Conservation (phyloP, 371 early-diverging fungal species). For the Mortierella sp. region DNA sequence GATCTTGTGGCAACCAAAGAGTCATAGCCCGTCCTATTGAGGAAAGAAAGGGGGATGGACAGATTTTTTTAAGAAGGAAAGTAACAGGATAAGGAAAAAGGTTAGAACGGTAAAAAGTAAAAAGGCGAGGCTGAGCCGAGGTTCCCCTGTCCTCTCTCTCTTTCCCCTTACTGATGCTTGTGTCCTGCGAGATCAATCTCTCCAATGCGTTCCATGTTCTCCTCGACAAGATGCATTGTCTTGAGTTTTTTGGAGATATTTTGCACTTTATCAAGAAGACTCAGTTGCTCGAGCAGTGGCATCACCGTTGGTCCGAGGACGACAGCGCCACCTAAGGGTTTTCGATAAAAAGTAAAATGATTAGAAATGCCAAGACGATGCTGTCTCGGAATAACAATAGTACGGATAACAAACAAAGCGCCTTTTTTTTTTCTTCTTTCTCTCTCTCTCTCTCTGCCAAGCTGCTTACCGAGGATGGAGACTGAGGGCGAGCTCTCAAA, state of each 20-base stretch:
- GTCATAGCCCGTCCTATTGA: constrained; percentile 20
- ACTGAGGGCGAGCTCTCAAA: constrained; percentile 12
- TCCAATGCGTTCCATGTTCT: constrained; percentile 34
- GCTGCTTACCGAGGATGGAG: neutral
- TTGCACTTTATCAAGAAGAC: constrained; percentile 12
- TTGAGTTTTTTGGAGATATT: constrained; percentile 21
- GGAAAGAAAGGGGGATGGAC: neutral
- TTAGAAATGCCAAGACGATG: no score
- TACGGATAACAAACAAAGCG: no score
- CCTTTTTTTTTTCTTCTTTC: neutral
- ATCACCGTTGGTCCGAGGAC: constrained; percentile 29
- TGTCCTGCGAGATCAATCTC: constrained; percentile 41
- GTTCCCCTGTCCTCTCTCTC: no score
- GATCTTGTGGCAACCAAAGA: constrained; percentile 16
- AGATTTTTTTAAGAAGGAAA: constrained; percentile 1
- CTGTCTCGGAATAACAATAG: no score
- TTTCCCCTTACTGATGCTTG: constrained; percentile 13
- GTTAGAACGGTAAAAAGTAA: no score
- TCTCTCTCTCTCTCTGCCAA: neutral
- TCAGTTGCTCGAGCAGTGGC: constrained; percentile 36
- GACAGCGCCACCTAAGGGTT: constrained; percentile 18
- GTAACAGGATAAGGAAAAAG: neutral
- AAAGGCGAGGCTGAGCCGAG: no score
- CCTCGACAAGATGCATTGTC: constrained; percentile 29
- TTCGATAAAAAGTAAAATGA: neutral